Evolutionary conservation across 768 basidiomycete species (phyloP).

Genomic region (Rhizopogon sp.): DNA sequence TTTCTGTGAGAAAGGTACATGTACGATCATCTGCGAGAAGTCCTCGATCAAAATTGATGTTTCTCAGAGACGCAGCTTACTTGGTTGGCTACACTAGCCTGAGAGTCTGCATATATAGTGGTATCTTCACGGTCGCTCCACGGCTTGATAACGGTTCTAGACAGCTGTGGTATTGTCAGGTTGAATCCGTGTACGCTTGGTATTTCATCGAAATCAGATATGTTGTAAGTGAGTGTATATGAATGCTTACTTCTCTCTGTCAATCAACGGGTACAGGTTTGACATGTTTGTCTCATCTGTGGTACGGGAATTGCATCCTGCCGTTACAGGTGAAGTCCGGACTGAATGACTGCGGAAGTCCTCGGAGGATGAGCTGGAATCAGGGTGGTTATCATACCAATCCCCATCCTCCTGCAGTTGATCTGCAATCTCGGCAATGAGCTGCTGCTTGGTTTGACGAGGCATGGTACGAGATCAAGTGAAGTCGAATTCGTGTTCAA

Average conservation of each 20-base stretch:
- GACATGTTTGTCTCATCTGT: constrained; percentile 43
- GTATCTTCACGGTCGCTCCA: constrained; percentile 77
- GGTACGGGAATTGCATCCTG: constrained; percentile 32
- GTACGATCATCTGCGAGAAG: constrained; percentile 61
- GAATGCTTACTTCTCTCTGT: constrained; percentile 59
- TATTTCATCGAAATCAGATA: neutral
- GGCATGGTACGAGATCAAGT: neutral
- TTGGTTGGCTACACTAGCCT: constrained; percentile 84
- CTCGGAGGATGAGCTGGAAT: neutral
- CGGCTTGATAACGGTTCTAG: constrained; percentile 69
- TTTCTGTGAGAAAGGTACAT: constrained; percentile 74
- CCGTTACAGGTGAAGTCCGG: neutral
- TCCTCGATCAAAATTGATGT: constrained; percentile 4
- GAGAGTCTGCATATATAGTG: constrained; percentile 17
- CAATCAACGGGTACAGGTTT: constrained; percentile 56
- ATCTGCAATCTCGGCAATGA: neutral
- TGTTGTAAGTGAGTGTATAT: neutral
- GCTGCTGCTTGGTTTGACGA: neutral
- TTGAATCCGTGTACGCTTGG: constrained; percentile 63
- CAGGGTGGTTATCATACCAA: neutral
- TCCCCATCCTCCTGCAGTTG: neutral
- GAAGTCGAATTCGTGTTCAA: neutral
- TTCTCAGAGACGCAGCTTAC: constrained; percentile 31
- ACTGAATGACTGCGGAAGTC: too few species aligned
- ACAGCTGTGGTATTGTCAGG: constrained; percentile 71